These are phyloP conservation scores for Podaxis sp. DNA, from an alignment of 768 basidiomycete genomes.

Conservation along the genomic window DNA sequence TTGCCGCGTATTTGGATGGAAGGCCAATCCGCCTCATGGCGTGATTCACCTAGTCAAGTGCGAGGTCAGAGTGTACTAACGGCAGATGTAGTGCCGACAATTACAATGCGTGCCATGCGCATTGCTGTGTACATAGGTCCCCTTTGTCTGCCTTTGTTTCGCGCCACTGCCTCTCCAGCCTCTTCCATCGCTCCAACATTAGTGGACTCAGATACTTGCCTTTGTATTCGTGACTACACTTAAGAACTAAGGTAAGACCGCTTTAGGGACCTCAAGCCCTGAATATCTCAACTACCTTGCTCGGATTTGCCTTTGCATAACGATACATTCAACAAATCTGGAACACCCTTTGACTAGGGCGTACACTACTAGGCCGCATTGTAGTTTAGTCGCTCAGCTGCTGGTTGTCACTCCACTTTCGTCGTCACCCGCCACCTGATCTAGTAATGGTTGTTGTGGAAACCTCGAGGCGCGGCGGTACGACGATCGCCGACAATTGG, in stretches of 20 bases:
- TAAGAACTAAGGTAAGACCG: too few species aligned
- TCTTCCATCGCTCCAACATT: too few species aligned
- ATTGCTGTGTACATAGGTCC: not conserved
- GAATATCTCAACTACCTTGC: too few species aligned
- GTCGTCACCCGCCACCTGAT: not conserved
- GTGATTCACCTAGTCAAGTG: not conserved
- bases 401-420: not conserved
- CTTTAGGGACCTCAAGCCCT: too few species aligned
- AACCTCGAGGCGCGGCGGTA: not conserved
- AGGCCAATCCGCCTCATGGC: conserved; percentile 18
- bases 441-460: not conserved
- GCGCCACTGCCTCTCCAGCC: not conserved
- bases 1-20: conserved; percentile 50
- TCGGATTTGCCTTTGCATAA: too few species aligned
- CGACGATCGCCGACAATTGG: not conserved
- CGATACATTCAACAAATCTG: not conserved
- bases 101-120: not conserved
- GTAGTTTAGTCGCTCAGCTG: not conserved
- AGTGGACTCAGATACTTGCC: too few species aligned
- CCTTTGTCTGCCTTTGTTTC: not conserved
- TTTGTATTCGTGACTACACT: too few species aligned
- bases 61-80: not conserved
- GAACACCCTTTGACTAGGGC: not conserved
- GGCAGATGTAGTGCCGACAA: not conserved
- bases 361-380: not conserved